Evolutionary conservation across 495 filamentous ascomycete species (phyloP).

Genomic region (Tuber indicum): DNA sequence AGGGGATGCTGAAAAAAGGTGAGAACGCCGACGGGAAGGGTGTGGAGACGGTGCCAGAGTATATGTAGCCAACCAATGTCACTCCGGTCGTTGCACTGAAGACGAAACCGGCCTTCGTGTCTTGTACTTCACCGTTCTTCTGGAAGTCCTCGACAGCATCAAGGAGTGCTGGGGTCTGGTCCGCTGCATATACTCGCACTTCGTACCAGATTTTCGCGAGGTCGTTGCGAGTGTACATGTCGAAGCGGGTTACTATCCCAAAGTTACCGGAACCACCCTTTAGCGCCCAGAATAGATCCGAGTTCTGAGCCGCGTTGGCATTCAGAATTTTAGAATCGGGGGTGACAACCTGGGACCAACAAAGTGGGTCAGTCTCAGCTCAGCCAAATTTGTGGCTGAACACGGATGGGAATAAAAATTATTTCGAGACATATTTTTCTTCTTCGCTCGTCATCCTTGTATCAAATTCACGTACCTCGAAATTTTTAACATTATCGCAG

Average conservation of each 20-base stretch:
- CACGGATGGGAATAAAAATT: not conserved
- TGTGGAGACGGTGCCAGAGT: not conserved
- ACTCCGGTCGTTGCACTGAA: not conserved
- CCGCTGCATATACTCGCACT: constrained; percentile 11
- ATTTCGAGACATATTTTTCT: not conserved
- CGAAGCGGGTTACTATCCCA: constrained; percentile 39
- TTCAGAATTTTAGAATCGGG: constrained; percentile 49
- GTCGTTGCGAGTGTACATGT: constrained; percentile 20
- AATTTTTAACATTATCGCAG: constrained; percentile 51
- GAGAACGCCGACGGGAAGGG: constrained; percentile 5
- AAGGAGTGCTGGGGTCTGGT: constrained; percentile 20
- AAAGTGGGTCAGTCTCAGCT: not conserved
- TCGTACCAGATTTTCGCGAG: constrained; percentile 33
- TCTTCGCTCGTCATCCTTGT: not conserved
- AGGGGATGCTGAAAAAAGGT: constrained; percentile 9
- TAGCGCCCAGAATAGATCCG: constrained; percentile 52
- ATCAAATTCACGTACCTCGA: constrained; percentile 43
- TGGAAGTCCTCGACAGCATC: constrained; percentile 32
- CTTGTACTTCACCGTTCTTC: constrained; percentile 4
- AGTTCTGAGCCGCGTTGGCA: constrained; percentile 44
- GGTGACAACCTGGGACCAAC: constrained; percentile 42
- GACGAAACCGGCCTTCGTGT: constrained; percentile 2
- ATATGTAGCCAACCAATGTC: constrained; percentile 5
- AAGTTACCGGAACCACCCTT: constrained; percentile 54
- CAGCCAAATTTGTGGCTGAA: not conserved